Base-by-base conservation (phyloP, 345 rosid species). In the Lepidium aucheri region DNA sequence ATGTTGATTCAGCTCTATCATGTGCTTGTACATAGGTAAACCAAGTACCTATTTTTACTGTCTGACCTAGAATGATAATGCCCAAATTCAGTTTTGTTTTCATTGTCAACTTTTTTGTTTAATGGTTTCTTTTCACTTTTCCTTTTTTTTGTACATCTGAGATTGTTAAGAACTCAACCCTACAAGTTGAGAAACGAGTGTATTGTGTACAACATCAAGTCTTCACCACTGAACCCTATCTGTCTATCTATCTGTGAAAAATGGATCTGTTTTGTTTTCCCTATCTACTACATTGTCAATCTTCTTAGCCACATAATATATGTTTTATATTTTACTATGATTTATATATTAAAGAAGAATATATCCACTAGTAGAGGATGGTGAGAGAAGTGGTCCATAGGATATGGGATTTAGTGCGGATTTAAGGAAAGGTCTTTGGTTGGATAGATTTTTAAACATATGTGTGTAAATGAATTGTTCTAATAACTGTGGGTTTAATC, bases 101-200 rank as follows among this genome's bases (percentile, higher is more conserved):
- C 57, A n/a, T 42, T 53, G 42, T 30, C 22, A 26, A 70, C 62
- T 32, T 20, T 42, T 70, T 53, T 57, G 30, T 61, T 22, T 34
- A 13, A 26, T 26, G 30, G 5, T 26, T 26, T 61, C 24, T 20
- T 20, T 20, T 26, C 15, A 17, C 44, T 52, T 60, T n/a, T 35
- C 16, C 8, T 9, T 9, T 38, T 50, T 53, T 72, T 72, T 56
- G 59, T 68, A 72, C 76, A 67, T 71, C 50, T 45, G 50, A 60
- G 63, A 66, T 71, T 60, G 61, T 65, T 41, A 66, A 57, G 56
- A 50, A 53, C 38, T 67, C 63, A 62, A 50, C 64, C 40, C 44
- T 58, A 54, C 46, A 10, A 34, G 83, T 75, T 74, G 76, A 80
- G 68, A 73, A 24, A 53, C 55, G 65, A 60, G 72, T 70, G 60